A percentile compares a stretch with the other conserved stretches of the same genome.
Evolutionary conservation across 1,139 yeast species (phyloP).

Genomic region (Oligophagozyma castellii): DNA sequence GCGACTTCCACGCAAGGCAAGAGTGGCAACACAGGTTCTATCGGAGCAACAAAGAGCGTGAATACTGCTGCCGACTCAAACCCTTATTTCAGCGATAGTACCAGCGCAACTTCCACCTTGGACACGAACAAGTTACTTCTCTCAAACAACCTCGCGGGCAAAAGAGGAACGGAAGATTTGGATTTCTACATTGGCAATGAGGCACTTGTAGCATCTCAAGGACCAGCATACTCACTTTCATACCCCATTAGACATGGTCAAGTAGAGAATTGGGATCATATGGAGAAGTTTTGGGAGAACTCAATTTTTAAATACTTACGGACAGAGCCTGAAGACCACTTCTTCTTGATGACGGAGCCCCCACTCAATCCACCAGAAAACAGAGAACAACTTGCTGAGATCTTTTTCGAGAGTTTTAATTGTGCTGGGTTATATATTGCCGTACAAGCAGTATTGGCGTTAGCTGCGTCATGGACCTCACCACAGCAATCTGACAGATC

Average conservation of each 20-base stretch:
- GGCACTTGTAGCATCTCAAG: slow-evolving; percentile 78
- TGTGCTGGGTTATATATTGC: slow-evolving; percentile 98
- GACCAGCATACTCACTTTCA: slow-evolving; percentile 75
- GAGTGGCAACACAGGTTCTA: slow-evolving; percentile 6
- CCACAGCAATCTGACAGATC: slow-evolving; percentile 91
- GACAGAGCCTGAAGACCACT: slow-evolving; percentile 98
- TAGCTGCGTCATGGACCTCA: slow-evolving; percentile 98
- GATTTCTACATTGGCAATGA: slow-evolving; percentile 95
- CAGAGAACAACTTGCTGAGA: slow-evolving; percentile 95
- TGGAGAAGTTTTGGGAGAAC: slow-evolving; percentile 98
- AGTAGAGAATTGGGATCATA: slow-evolving; percentile 98
- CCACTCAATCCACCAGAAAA: slow-evolving; percentile 98
- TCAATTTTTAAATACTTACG: slow-evolving; percentile 90
- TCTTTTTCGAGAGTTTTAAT: slow-evolving; percentile 95
- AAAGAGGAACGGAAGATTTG: slow-evolving; percentile 87
- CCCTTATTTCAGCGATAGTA: slow-evolving; percentile 24
- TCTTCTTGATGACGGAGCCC: slow-evolving; percentile 89
- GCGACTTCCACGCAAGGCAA: slow-evolving; percentile 40
- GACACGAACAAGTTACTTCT: slow-evolving; percentile 23
- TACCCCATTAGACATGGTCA: slow-evolving; percentile 97
- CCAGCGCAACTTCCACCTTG: slow-evolving; percentile 21
- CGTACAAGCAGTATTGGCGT: slow-evolving; percentile 94
- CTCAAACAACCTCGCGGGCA: slow-evolving; percentile 43
- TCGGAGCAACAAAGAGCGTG: slow-evolving; percentile 16
- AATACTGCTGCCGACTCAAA: slow-evolving; percentile 12